Conservation (phyloP, 306 rosid genomes). For the Medicago truncatula region DNA sequence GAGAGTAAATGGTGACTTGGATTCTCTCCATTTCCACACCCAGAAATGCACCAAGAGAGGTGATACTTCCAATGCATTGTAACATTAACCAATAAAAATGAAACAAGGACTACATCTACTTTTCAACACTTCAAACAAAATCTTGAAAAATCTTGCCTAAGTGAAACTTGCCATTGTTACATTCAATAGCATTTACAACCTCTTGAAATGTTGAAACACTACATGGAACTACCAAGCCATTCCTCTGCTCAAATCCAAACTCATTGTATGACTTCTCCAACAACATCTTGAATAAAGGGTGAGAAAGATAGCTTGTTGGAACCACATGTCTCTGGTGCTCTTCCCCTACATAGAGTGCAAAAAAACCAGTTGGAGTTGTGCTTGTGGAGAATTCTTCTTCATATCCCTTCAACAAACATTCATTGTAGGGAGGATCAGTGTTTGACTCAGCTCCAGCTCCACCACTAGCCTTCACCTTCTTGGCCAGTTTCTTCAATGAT, state of each 20-base stretch:
- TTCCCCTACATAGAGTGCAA: constrained; percentile 81
- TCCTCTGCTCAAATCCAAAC: constrained; percentile 81
- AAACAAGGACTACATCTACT: background rate
- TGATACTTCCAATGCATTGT: background rate
- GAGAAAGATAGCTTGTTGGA: constrained; percentile 76
- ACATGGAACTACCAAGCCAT: constrained; percentile 81
- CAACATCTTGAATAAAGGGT: constrained; percentile 88
- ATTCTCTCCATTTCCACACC: background rate
- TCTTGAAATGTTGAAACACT: constrained; percentile 73
- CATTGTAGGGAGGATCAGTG: constrained; percentile 39
- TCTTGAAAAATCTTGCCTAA: constrained; percentile 75
- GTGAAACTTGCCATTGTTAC: constrained; percentile 73
- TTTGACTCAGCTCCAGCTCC: constrained; percentile 35
- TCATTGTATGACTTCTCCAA: constrained; percentile 77
- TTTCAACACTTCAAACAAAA: constrained; percentile 44
- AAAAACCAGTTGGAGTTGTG: constrained; percentile 73
- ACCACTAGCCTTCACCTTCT: constrained; percentile 57
- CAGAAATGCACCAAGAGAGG: background rate
- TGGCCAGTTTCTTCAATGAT: constrained; percentile 68
- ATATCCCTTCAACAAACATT: constrained; percentile 51
- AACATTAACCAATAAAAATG: constrained; percentile 6
- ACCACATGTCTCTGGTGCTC: constrained; percentile 73
- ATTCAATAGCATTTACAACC: constrained; percentile 74
- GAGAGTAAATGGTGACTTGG: background rate
- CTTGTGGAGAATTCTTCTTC: constrained; percentile 43